Evolutionary conservation across 139 green algal species (phyloP).

Genomic region (Tetraselmis striata): DNA sequence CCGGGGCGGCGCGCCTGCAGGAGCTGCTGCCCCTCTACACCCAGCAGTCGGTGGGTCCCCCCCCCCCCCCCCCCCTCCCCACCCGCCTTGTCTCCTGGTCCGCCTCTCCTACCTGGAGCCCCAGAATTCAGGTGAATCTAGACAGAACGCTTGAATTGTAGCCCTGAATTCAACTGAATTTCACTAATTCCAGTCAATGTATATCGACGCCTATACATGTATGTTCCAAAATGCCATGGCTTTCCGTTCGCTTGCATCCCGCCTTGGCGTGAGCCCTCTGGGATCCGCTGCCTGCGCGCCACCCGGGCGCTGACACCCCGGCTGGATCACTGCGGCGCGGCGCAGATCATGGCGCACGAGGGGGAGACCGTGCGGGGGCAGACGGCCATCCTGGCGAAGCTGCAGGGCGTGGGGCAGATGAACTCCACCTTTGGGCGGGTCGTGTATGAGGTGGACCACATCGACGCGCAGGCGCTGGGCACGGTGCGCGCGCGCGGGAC

Average conservation of each 20-base stretch:
- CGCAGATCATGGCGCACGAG: slow-evolving; percentile 43
- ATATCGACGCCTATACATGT: not conserved
- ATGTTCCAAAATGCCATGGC: not conserved
- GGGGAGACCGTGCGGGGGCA: slow-evolving; percentile 29
- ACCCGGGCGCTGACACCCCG: too few species aligned
- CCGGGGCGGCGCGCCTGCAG: slow-evolving; percentile 20
- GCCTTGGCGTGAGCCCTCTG: not conserved
- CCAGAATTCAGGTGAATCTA: too few species aligned
- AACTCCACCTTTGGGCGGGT: slow-evolving; percentile 16
- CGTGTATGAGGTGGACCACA: slow-evolving; percentile 13
- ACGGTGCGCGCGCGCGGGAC: not conserved
- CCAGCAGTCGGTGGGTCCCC: slow-evolving; percentile 28
- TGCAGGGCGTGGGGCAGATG: slow-evolving; percentile 16
- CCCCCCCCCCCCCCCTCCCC: too few species aligned
- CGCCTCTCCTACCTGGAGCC: too few species aligned
- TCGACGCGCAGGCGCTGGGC: slow-evolving; percentile 14
- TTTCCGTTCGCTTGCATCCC: not conserved
- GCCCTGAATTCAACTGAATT: not conserved
- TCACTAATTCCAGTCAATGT: not conserved
- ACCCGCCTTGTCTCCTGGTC: too few species aligned
- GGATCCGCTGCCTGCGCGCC: too few species aligned
- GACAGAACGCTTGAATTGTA: slow-evolving; percentile 9
- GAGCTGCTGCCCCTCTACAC: slow-evolving; percentile 45
- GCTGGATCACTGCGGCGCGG: not conserved
- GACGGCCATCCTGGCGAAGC: slow-evolving; percentile 38